Evolutionary conservation across 2,329 filamentous ascomycete species (phyloP).

Genomic region (Penicillium sp.): DNA sequence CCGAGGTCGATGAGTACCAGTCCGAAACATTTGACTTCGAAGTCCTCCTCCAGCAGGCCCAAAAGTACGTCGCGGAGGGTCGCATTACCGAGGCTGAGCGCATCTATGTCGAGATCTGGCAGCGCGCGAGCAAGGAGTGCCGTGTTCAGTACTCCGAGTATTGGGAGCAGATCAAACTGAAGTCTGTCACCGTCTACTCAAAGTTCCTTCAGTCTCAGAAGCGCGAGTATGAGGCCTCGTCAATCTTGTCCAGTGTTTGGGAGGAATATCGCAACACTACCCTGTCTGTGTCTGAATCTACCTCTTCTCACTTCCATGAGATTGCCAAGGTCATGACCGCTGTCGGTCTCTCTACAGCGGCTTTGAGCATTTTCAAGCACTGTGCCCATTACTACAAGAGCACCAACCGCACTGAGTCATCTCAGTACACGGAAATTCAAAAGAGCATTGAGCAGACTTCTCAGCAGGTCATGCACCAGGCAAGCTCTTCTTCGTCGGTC

Average conservation of each 20-base stretch:
- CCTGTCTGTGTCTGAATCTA: slow-evolving; percentile 42
- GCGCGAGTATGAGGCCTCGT: slow-evolving; percentile 48
- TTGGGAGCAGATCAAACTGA: slow-evolving; percentile 53
- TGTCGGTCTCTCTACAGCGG: slow-evolving; percentile 48
- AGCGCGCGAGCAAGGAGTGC: slow-evolving; percentile 51
- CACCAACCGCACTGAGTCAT: slow-evolving; percentile 37
- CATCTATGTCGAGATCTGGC: slow-evolving; percentile 55
- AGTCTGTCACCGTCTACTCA: slow-evolving; percentile 50
- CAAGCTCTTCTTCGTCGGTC: slow-evolving; percentile 36
- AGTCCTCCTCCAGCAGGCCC: slow-evolving; percentile 41
- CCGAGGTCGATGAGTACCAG: slow-evolving; percentile 44
- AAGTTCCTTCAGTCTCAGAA: slow-evolving; percentile 52
- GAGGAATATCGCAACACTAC: slow-evolving; percentile 53
- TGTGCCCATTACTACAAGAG: slow-evolving; percentile 41
- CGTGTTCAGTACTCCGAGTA: slow-evolving; percentile 46
- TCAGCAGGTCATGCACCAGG: slow-evolving; percentile 46
- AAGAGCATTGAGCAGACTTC: slow-evolving; percentile 47
- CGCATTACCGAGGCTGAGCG: slow-evolving; percentile 46
- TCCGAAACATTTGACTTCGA: slow-evolving; percentile 38
- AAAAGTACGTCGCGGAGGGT: slow-evolving; percentile 39
- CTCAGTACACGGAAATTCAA: slow-evolving; percentile 46
- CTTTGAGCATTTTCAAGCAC: slow-evolving; percentile 53
- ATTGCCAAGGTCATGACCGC: slow-evolving; percentile 51
- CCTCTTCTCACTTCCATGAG: slow-evolving; percentile 39
- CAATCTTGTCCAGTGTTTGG: slow-evolving; percentile 51